A percentile compares a stretch with the other conserved stretches of the same genome.
phyloP scores from a whole-genome alignment of 805 yeast genomes.

The Candida anglica region DNA sequence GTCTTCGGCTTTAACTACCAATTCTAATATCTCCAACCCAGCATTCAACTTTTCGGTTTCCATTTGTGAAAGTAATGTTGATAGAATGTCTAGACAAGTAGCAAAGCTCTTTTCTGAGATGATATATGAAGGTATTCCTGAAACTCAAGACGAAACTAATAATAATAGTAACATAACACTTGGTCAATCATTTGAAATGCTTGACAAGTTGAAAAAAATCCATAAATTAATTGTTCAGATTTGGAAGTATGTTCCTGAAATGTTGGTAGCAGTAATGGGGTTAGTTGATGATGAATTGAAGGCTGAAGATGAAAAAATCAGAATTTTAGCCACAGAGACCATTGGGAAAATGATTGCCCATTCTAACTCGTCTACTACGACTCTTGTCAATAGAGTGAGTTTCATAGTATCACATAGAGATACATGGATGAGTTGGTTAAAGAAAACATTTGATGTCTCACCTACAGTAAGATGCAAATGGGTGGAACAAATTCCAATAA shows the following conservation, averaged over 20 bases:
- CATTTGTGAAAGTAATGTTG: slow-evolving; percentile 67
- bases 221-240: slow-evolving; percentile 62
- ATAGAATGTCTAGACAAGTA: slow-evolving; percentile 68
- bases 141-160: slow-evolving; percentile 15
- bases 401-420: slow-evolving; percentile 56
- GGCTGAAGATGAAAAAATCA: slow-evolving; percentile 60
- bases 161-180: too few relatives aligned
- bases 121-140: slow-evolving; percentile 47
- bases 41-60: slow-evolving; percentile 63
- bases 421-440: slow-evolving; percentile 69
- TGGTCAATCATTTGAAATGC: too few relatives aligned
- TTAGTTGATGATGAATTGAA: slow-evolving; percentile 74
- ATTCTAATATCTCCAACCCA: slow-evolving; percentile 41
- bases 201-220: slow-evolving; percentile 44
- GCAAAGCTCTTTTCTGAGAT: slow-evolving; percentile 79
- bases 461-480: slow-evolving; percentile 64
- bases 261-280: slow-evolving; percentile 70
- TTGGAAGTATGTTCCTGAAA: slow-evolving; percentile 77
- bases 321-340: slow-evolving; percentile 68
- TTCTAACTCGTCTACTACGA: slow-evolving; percentile 10
- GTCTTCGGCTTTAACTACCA: slow-evolving; percentile 16
- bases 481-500: slow-evolving; percentile 54
- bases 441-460: slow-evolving; percentile 67
- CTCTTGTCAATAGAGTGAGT: slow-evolving; percentile 46
- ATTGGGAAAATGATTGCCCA: slow-evolving; percentile 59